Conservation (phyloP, 441 rosid genomes). For the Hura crepitans region DNA sequence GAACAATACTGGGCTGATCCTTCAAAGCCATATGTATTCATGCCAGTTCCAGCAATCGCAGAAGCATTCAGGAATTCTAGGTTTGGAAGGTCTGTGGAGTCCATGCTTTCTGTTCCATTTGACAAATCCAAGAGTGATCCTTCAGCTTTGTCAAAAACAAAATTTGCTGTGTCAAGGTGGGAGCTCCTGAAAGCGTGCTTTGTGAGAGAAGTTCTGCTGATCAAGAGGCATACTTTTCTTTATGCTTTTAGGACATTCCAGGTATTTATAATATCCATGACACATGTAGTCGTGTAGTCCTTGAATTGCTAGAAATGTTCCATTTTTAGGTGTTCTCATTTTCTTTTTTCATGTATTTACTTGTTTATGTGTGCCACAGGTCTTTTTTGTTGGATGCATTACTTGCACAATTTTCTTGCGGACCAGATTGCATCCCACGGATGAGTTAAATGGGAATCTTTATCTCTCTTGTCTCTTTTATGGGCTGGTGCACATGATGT, state of each 20-base stretch:
- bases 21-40: constrained; percentile 58
- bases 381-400: constrained; percentile 76
- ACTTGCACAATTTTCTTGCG: constrained; percentile 72
- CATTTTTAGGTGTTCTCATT: constrained; percentile 7
- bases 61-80: constrained; percentile 59
- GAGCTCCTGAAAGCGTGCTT: constrained; percentile 67
- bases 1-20: constrained; percentile 94
- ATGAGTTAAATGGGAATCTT: constrained; percentile 59
- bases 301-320: constrained; percentile 1
- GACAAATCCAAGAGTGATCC: constrained; percentile 52
- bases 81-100: constrained; percentile 50
- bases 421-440: constrained; percentile 76
- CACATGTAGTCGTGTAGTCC: no score
- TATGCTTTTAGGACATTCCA: constrained; percentile 79
- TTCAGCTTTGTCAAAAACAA: constrained; percentile 59
- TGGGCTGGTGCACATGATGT: constrained; percentile 86
- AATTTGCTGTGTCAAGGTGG: constrained; percentile 68
- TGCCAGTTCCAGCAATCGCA: constrained; percentile 66
- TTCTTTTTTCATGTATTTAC: constrained; percentile 7
- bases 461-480: constrained; percentile 81
- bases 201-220: constrained; percentile 60
- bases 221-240: constrained; percentile 67
- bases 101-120: constrained; percentile 44
- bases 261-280: no score
- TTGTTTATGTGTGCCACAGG: constrained; percentile 36